Evolutionary conservation across 805 yeast species (phyloP), one percentile per base, ranked within the genome.

Genomic region (Spathaspora boniae): DNA sequence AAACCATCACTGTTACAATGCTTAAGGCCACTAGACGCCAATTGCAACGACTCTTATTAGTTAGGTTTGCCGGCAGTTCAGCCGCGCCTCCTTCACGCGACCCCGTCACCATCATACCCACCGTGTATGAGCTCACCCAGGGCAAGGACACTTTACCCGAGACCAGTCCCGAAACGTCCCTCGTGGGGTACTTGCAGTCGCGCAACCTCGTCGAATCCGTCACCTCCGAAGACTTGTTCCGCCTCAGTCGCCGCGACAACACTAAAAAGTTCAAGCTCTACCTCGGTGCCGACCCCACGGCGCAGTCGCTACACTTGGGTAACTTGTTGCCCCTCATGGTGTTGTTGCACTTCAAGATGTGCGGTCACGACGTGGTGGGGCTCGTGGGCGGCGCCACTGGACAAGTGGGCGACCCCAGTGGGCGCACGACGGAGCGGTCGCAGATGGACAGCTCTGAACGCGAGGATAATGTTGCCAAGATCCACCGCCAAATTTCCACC

Each of bases 231-330:
- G 62, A 62, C 16, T 51, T 67, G 33, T 62, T 50, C 40, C 50
- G 53, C 6, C 40, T 62, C 31, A 63, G 70, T 2, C 47, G 51
- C 18, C 51, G 56, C 9, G 44, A 36, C 2, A 24, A 51, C 5
- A 33, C 49, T 7, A 46, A 58, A 23, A 70, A 67, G 44, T 48
- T 84, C 9, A 78, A 80, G 7, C 58, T 87, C 6, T 91, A 91
- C 58, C 82, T 95, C 56, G 98, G 98, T 8, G 97, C 96, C 0
- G 98, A 93, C 53, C 98, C 98, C 1, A 81, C 96, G 0, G 98
- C 98, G 1, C 66, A 54, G 31, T 88, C 97, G 0, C 65, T 93
- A 11, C 98, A 93, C 60, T 60, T 93, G 45, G 98, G 98, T 3
- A 93, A 93, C 50, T 62, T 93, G 34, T 65, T 93, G 21, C 98